Base-by-base conservation (phyloP, 192 early-diverging fungal species). In the Umbelopsis sp. region DNA sequence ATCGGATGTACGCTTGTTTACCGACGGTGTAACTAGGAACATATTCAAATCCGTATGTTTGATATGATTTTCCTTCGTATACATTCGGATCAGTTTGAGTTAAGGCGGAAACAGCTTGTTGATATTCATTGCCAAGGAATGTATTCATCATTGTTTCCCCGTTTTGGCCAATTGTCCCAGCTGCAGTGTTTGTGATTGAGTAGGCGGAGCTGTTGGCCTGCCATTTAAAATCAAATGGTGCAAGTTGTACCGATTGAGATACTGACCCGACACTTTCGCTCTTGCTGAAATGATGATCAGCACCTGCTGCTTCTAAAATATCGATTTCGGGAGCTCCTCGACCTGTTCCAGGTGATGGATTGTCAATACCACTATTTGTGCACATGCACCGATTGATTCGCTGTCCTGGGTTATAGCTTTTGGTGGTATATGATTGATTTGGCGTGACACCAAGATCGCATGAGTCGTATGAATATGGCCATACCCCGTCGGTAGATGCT, bases 271-370 rank as follows among this genome's bases (percentile, higher is more conserved):
- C 50, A 11, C n/a, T 27, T 2, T 7, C 18, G 25, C 55, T 30
- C 18, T 13, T 11, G 3, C 65, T 44, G 25, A 66, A 66, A 3
- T 66, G 41, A 4, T 46, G 22, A 27, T 66, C 65, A 15, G 41
- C 22, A 18, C 65, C 65, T 20, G 65, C 65, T 44, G 45, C 84
- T 52, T 88, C 86, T 50, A 81, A 81, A 22, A 86, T 78, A 46
- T 82, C 84, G 25, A 88, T 88, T 48, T 88, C 84, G 23, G 86
- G 86, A 15, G 84, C 86, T 2, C 86, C 84, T 10, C 84, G 84
- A 20, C 86, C 84, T 27, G 74, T 78, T 16, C 86, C 84, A 46
- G 65, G 65, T 7, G 18, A 47, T 46, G 65, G 65, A 66, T 66
- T 46, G 6, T 66, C 65, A 66, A 66, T 30, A 33, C 45, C 35